phyloP scores from a whole-genome alignment of 2,329 filamentous ascomycete species.

The Venturia pyrina region DNA sequence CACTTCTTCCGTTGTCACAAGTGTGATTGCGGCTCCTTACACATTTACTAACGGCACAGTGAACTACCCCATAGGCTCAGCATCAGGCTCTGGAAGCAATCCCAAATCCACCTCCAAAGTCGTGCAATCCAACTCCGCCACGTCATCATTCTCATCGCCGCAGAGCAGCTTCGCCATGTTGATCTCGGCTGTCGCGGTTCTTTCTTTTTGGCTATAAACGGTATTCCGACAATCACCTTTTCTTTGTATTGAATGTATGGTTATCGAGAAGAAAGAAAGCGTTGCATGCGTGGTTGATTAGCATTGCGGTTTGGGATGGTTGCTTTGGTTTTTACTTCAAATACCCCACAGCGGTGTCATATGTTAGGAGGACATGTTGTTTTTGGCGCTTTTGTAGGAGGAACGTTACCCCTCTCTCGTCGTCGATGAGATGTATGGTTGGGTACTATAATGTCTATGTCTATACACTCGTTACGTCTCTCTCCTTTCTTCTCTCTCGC shows the following conservation, averaged over 20 bases:
- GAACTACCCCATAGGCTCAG: not conserved
- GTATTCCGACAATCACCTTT: not conserved
- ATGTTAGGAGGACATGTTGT: not conserved
- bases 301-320: not conserved
- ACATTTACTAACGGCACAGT: constrained; percentile 4
- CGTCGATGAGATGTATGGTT: not conserved
- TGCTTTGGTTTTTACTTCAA: not conserved
- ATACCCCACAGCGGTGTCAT: not conserved
- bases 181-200: not conserved
- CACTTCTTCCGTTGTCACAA: not conserved
- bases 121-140: constrained; percentile 3
- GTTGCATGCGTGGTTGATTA: not conserved
- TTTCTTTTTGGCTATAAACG: constrained; percentile 7
- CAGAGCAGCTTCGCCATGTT: not conserved
- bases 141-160: not conserved
- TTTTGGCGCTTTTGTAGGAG: not conserved
- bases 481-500: not conserved
- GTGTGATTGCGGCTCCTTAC: not conserved
- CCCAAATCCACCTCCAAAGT: not conserved
- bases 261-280: not conserved
- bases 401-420: not conserved
- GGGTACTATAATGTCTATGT: not conserved
- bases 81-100: not conserved
- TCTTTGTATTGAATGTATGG: not conserved
- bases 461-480: not conserved